Percentiles rank a stretch among this genome's conserved stretches.
These are phyloP conservation scores for Colletotrichum aenigma DNA, from an alignment of 2,329 filamentous ascomycete genomes.

Conservation along the genomic window DNA sequence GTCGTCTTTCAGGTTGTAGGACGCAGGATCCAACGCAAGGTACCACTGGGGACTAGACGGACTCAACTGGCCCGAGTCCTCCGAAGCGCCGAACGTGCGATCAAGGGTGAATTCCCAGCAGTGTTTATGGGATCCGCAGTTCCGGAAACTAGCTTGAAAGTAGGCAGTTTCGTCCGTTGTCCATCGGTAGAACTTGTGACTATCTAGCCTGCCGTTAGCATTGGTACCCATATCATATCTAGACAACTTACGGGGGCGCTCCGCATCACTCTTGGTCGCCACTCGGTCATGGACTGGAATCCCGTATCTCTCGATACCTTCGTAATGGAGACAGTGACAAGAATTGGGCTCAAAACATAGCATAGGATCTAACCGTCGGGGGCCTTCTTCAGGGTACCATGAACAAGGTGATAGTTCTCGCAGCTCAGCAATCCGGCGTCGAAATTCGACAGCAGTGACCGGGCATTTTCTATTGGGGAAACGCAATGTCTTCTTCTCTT, in stretches of 20 bases:
- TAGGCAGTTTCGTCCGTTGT: background rate
- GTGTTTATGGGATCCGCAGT: background rate
- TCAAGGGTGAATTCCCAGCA: background rate
- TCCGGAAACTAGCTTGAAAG: background rate
- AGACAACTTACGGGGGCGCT: background rate
- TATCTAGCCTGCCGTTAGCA: background rate
- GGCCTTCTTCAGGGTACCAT: background rate
- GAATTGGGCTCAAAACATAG: background rate
- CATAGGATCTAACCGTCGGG: background rate
- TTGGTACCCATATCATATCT: background rate
- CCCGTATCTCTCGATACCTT: background rate
- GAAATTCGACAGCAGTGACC: background rate
- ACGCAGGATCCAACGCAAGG: background rate
- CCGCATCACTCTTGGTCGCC: background rate
- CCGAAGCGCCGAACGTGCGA: background rate
- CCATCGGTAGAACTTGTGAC: background rate
- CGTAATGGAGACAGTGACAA: background rate
- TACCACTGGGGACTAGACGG: background rate
- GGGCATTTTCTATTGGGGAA: background rate
- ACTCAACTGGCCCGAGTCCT: background rate
- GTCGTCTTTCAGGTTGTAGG: background rate
- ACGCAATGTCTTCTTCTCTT: background rate
- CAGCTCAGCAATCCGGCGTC: background rate
- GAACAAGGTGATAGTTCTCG: background rate
- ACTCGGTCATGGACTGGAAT: background rate